Evolutionary conservation across 169 alveolate species (phyloP).

Genomic region (Blepharisma undulans): DNA sequence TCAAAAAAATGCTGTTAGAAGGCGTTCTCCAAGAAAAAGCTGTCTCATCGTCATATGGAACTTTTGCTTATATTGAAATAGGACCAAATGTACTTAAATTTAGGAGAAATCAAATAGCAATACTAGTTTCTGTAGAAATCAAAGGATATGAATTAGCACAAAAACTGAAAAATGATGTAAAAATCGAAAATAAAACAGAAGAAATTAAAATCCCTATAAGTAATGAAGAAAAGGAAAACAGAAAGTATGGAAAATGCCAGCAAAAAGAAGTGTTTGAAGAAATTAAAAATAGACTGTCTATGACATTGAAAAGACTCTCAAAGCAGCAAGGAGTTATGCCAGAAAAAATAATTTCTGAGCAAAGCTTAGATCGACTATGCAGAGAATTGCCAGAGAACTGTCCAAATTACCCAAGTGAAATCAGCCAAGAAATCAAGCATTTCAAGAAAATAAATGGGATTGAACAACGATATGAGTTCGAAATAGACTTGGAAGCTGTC

Average conservation of each 20-base stretch:
- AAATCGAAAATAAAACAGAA: too few relatives aligned
- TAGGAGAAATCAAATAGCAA: neutral
- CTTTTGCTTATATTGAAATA: neutral
- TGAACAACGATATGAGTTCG: neutral
- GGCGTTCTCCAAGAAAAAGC: constrained; percentile 2
- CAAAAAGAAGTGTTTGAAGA: constrained; percentile 10
- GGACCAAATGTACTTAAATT: neutral
- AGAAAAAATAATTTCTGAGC: neutral
- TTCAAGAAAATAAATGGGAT: neutral
- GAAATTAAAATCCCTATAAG: neutral
- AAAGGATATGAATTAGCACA: neutral
- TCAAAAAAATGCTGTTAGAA: constrained; percentile 8
- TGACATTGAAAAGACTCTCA: neutral
- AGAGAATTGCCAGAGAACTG: neutral
- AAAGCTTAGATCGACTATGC: neutral
- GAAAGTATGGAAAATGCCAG: neutral
- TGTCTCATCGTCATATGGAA: neutral
- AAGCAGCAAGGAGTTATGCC: too few relatives aligned
- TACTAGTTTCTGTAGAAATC: neutral
- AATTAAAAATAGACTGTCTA: neutral
- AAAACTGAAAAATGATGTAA: neutral
- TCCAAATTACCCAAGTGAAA: neutral
- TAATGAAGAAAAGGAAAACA: neutral
- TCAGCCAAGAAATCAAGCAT: constrained; percentile 3
- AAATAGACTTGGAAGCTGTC: neutral